Percentiles rank a stretch among this genome's conserved stretches.
Conservation (phyloP, 1,284 basidiomycete genomes). For the Tylopilus sp. region DNA sequence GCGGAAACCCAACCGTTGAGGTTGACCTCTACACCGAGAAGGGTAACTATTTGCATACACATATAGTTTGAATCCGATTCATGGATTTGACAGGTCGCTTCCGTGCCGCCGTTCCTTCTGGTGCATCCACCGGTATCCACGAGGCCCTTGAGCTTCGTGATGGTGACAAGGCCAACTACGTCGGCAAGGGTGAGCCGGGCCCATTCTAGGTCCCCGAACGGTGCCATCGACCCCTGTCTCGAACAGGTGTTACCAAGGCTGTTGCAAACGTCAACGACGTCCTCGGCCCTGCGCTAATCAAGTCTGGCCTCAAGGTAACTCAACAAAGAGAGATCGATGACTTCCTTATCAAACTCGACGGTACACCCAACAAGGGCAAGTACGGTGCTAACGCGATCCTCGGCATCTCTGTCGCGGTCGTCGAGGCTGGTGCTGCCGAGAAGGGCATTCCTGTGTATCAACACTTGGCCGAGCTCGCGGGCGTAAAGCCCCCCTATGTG, state of each 20-base stretch:
- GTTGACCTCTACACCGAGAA: conserved; percentile 88
- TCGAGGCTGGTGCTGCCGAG: conserved; percentile 91
- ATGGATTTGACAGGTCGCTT: conserved; percentile 66
- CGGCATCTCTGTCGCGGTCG: conserved; percentile 95
- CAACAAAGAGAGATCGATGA: conserved; percentile 97
- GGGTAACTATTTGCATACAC: conserved; percentile 46
- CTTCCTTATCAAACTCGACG: conserved; percentile 98
- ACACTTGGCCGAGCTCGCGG: conserved; percentile 94
- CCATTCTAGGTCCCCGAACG: neutral
- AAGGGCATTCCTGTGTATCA: conserved; percentile 95
- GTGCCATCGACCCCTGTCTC: conserved; percentile 5
- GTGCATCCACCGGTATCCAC: conserved; percentile 97
- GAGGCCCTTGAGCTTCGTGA: conserved; percentile 99
- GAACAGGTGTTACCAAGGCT: conserved; percentile 85
- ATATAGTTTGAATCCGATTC: conserved; percentile 2
- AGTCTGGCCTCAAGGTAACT: conserved; percentile 83
- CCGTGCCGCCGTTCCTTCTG: conserved; percentile 95
- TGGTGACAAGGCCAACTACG: conserved; percentile 88
- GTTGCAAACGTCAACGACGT: conserved; percentile 92
- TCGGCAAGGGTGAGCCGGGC: conserved; percentile 81
- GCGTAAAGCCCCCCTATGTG: conserved; percentile 89
- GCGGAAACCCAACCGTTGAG: conserved; percentile 94
- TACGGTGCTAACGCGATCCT: conserved; percentile 99
- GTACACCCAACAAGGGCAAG: conserved; percentile 98
- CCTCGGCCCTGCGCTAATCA: conserved; percentile 89